Evolutionary conservation across 2,329 filamentous ascomycete genomes (phyloP), one percentile per base, ranked within the genome.

Genomic region (Colletotrichum eremochloae): DNA sequence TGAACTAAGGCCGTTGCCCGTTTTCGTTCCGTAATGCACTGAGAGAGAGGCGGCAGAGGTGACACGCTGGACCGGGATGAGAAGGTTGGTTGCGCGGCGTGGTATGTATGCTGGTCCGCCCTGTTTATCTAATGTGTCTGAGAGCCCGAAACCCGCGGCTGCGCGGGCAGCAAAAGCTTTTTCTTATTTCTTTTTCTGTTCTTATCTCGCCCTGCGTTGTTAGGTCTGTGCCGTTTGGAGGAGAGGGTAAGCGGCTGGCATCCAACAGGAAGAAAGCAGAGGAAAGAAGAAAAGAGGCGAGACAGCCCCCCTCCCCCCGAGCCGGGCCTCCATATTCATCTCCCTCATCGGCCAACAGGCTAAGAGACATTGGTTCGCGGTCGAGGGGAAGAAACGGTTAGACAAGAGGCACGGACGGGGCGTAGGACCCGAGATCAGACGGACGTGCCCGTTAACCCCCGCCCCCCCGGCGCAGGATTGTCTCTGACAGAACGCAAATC

Each of bases 351-450:
- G 42, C 58, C 33, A n/a, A 48, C 29, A 36, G 24, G 57, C 11
- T 3, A 36, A n/a, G 33, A 29, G 15, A 36, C 33, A 52, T 18
- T 46, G 44, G n/a, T 4, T 24, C 15, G 48, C n/a, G 29, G 60
- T n/a, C 60, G 24, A 63, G 38, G 11, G 11, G 18, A 46, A 52
- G 33, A 40, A 40, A 33, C 50, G 33, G 20, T 8, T 14, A 24
- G 36, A 24, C 11, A 33, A 38, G 15, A 33, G 14, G 60, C 60
- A 63, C 60, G 44, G 60, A 63, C 60, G 38, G 46, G 46, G 24
- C 60, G 46, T 46, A 52, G 60, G 33, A 18, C 18, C 33, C 31
- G 33, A 63, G 31, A 63, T 52, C 46, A 52, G 60, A 63, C 46
- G 60, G 55, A 33, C 33, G 58, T 44, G 58, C 33, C 60, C 60